Base-by-base conservation (phyloP, 192 early-diverging fungal genomes). In the Polychytrium aggregatum region DNA sequence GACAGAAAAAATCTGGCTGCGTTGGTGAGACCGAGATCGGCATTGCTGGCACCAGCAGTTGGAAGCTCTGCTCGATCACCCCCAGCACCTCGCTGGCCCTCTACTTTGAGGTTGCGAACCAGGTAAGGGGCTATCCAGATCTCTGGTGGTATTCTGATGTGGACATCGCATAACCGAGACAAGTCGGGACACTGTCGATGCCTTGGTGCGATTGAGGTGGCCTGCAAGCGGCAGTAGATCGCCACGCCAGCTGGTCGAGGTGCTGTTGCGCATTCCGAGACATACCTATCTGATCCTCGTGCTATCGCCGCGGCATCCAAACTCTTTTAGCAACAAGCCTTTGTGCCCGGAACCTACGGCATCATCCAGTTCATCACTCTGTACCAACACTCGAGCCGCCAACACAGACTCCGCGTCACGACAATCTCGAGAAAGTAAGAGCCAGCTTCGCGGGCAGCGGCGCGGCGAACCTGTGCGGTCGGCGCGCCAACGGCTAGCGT, bases 1-100 rank as follows among this genome's bases (percentile, higher is more conserved):
- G 76, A 3, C 82, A 86, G 68, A 93, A 92, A 53, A 97, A 97
- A 67, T 74, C 82, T 0, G 65, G 87, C 0, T 85, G 76, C 47
- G 92, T 98, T 31, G 88, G 89, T 11, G 95, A 98, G 60, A 97
- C 95, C 5, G 95, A 97, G 62, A 98, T 98, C 62, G 95, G 95
- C 53, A 86, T 98, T 55, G 87, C 89, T 42, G 85, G 84, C 50
- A 98, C 95, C 17, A 89, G 84, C 30, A 84, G 87, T 16, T 98
- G 95, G 95, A 88, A 88, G 48, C 83, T 97, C 65, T 89, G 92
- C 52, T 77, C 82, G 1, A 68, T 98, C 17, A 87, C 80, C 5
- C 81, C 86, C 17, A 84, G 78, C 48, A 86, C 95, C 0, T 91
- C 90, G 37, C 74, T 81, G 27, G 92, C 68, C 17, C 63, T 98